These are phyloP conservation scores for Plenodomus tracheiphilus DNA, from an alignment of 2,329 filamentous ascomycete species.

Conservation along the genomic window DNA sequence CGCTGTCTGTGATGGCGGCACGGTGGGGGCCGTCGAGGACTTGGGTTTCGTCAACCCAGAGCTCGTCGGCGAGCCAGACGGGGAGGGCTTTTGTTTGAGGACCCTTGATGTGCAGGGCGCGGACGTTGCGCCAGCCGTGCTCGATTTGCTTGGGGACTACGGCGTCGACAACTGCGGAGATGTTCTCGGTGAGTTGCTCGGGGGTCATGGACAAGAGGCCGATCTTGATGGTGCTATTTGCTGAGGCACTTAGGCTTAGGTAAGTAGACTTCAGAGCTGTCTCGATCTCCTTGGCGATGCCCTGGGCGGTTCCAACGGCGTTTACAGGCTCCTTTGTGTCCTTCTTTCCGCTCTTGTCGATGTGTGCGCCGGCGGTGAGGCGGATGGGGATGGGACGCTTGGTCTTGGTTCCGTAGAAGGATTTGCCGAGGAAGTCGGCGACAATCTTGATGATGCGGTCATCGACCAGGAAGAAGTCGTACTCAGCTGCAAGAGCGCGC, in stretches of 20 bases:
- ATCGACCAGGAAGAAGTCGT: constrained; percentile 93
- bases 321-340: constrained; percentile 38
- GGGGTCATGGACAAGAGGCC: constrained; percentile 75
- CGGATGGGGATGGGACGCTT: constrained; percentile 88
- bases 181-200: constrained; percentile 78
- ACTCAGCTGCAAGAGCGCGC: constrained; percentile 79
- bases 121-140: constrained; percentile 85
- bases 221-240: constrained; percentile 79
- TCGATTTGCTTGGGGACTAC: constrained; percentile 80
- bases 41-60: constrained; percentile 81
- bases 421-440: constrained; percentile 81
- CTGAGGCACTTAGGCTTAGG: constrained; percentile 76
- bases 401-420: constrained; percentile 80
- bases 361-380: constrained; percentile 65
- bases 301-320: constrained; percentile 60
- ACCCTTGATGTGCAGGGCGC: constrained; percentile 86
- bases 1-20: constrained; percentile 29
- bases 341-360: constrained; percentile 56
- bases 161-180: constrained; percentile 64
- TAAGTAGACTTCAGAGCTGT: constrained; percentile 76
- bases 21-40: constrained; percentile 61
- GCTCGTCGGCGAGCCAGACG: constrained; percentile 90
- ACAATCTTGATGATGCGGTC: constrained; percentile 76
- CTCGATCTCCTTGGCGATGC: constrained; percentile 79
- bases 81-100: constrained; percentile 85